Base-by-base conservation (phyloP, 805 yeast genomes). In the Pichia manshurica region DNA sequence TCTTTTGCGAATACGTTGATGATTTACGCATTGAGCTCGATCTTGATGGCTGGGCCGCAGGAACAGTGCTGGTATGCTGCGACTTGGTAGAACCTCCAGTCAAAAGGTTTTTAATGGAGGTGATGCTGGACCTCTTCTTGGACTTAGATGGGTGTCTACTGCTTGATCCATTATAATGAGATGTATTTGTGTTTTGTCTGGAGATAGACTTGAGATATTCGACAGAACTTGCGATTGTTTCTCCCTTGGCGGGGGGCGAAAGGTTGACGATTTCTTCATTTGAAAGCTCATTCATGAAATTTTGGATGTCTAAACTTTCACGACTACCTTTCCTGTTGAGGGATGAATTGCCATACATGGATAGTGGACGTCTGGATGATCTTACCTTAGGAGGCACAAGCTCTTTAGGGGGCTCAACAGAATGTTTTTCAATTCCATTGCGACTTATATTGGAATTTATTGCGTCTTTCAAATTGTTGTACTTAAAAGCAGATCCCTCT, bases 171-270 rank as follows among this genome's bases (percentile, higher is more conserved):
- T 21, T 23, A 13, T 36, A 25, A 25, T 25, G 29, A 8, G 29
- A 25, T 25, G 29, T 19, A 39, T 47, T 48, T 7, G 60, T 51
- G 48, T 68, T 67, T 44, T 68, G 70, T 28, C 62, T 63, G 12
- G 71, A 64, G 20, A 71, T 50, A 22, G 54, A 61, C 44, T 63
- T 67, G 32, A 71, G 47, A 51, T 69, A 72, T 29, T 67, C 74
- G 21, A 71, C 62, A 33, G 66, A 70, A 46, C 66, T 67, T 50
- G 64, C 62, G 28, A 64, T 64, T 22, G 57, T 59, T 15, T 42
- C 47, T 21, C 31, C 17, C 19, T 34, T 31, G 25, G 29, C 28
- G 13, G 47, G 13, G 3, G 69, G 66, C 9, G 68, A 60, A 15
- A 67, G 49, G 39, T 65, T 65, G 4, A 63, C 59, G 33, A 60